Evolutionary conservation across 2,329 filamentous ascomycete genomes (phyloP), one percentile per base, ranked within the genome.

Genomic region (Fonsecaea erecta): DNA sequence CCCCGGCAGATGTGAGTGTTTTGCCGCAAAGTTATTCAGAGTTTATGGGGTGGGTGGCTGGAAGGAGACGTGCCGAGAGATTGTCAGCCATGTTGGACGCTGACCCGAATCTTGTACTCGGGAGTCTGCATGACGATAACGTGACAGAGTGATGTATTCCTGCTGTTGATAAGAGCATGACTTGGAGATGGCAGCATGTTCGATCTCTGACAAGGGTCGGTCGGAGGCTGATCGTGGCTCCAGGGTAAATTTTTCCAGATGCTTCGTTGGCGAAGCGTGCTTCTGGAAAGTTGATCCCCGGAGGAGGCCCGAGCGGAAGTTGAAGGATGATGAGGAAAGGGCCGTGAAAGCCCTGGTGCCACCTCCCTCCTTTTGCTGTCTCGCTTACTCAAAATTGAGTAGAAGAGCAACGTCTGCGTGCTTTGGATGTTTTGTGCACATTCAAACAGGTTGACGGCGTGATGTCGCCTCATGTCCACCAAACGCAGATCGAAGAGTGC

Each of bases 1-100:
- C 90, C 1, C 84, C 87, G 62, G 85, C 82, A 72, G 84, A 88
- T 70, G 81, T 90, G 52, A 83, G 86, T 71, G 85, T 91, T 21
- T 86, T 90, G 80, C 89, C 89, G 3, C 80, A 83, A 73, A 84
- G 81, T 12, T 89, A 88, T 71, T 81, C 82, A 1, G 86, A 88
- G 70, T 88, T 86, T 68, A 88, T 88, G 86, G 81, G 86, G 74
- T 89, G 87, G 75, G 80, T 87, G 16, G 86, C 88, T 77, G 86
- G 86, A 5, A 76, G 85, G 55, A 77, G 86, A 68, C 76, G 86
- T 63, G 85, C 84, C 2, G 77, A 81, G 69, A 81, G 83, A 71
- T 82, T 87, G 12, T 77, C 79, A 53, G 79, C 80, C 52, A 82
- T 78, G 69, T 68, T 77, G 21, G 40, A 65, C 24, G 63, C 69